Percentiles rank a stretch among this genome's conserved stretches.
Evolutionary conservation across 805 yeast genomes (phyloP).

Genomic region (Pichia cabralensis): DNA sequence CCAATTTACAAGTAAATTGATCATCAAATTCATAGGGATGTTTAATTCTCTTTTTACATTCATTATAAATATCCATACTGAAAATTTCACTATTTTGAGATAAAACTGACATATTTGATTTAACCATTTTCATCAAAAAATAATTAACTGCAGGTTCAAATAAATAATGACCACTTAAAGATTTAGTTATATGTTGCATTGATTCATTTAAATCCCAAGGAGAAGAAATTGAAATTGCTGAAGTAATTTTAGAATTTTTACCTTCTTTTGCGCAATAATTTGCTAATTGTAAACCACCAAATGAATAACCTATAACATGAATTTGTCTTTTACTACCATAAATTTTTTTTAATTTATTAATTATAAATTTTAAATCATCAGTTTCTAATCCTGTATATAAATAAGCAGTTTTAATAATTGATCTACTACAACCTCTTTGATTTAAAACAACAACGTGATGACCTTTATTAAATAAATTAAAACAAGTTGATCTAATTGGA

Average conservation of each 20-base stretch:
- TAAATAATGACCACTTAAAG: slow-evolving; percentile 30
- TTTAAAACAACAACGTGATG: slow-evolving; percentile 52
- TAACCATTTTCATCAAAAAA: slow-evolving; percentile 32
- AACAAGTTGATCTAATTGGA: slow-evolving; percentile 48
- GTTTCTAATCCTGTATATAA: slow-evolving; percentile 62
- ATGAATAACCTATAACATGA: slow-evolving; percentile 60
- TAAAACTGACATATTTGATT: slow-evolving; percentile 32
- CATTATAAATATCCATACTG: slow-evolving; percentile 19
- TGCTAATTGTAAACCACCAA: slow-evolving; percentile 58
- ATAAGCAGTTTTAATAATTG: slow-evolving; percentile 59
- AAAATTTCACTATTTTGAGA: slow-evolving; percentile 22
- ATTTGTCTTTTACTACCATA: slow-evolving; percentile 49
- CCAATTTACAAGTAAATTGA: slow-evolving; percentile 46
- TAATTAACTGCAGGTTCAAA: slow-evolving; percentile 34
- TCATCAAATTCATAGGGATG: slow-evolving; percentile 51
- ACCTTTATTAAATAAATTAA: slow-evolving; percentile 31
- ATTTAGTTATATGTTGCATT: slow-evolving; percentile 31
- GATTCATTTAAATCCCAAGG: slow-evolving; percentile 69
- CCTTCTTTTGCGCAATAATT: slow-evolving; percentile 66
- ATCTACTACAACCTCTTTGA: slow-evolving; percentile 70
- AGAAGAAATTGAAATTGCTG: slow-evolving; percentile 50
- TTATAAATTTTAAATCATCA: slow-evolving; percentile 52
- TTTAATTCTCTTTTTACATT: slow-evolving; percentile 27
- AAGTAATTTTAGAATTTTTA: slow-evolving; percentile 39
- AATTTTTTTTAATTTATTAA: slow-evolving; percentile 36